Conservation (phyloP, 352 stramenopile species). For the Phytophthora melonis region DNA sequence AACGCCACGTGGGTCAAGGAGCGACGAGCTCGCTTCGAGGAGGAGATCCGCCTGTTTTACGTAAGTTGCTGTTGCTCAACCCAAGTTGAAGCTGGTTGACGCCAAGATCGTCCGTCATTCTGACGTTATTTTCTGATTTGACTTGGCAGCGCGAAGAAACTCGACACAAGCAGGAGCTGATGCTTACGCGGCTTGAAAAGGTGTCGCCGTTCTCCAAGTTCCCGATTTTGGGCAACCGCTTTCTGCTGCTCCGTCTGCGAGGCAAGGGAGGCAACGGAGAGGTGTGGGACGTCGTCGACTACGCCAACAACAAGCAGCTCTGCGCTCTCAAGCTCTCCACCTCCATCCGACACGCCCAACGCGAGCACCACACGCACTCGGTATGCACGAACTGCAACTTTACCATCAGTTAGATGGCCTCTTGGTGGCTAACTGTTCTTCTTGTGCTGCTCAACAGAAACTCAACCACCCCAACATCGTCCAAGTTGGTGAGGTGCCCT, state of each 20-base stretch:
- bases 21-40: slow-evolving; percentile 55
- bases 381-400: slow-evolving; percentile 38
- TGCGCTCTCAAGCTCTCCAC: slow-evolving; percentile 82
- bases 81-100: slow-evolving; percentile 1
- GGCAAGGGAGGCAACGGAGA: slow-evolving; percentile 84
- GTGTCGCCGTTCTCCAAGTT: slow-evolving; percentile 80
- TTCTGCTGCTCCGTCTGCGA: slow-evolving; percentile 67
- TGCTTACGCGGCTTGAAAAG: slow-evolving; percentile 79
- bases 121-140: slow-evolving; percentile 24
- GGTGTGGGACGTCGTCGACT: slow-evolving; percentile 87
- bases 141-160: slow-evolving; percentile 69
- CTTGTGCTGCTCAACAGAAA: slow-evolving; percentile 42
- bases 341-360: slow-evolving; percentile 72
- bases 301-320: slow-evolving; percentile 61
- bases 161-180: slow-evolving; percentile 79
- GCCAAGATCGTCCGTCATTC: slow-evolving; percentile 7
- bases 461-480: slow-evolving; percentile 80
- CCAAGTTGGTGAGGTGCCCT: slow-evolving; percentile 61
- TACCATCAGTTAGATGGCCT: background rate
- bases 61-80: slow-evolving; percentile 41
- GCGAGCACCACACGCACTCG: slow-evolving; percentile 77
- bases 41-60: slow-evolving; percentile 65
- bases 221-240: slow-evolving; percentile 75
- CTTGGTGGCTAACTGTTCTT: slow-evolving; percentile 16
- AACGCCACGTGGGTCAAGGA: slow-evolving; percentile 64